Percentiles rank a stretch among this genome's conserved stretches.
phyloP scores from a whole-genome alignment of 306 rosid genomes.

The Canavalia ensiformis region DNA sequence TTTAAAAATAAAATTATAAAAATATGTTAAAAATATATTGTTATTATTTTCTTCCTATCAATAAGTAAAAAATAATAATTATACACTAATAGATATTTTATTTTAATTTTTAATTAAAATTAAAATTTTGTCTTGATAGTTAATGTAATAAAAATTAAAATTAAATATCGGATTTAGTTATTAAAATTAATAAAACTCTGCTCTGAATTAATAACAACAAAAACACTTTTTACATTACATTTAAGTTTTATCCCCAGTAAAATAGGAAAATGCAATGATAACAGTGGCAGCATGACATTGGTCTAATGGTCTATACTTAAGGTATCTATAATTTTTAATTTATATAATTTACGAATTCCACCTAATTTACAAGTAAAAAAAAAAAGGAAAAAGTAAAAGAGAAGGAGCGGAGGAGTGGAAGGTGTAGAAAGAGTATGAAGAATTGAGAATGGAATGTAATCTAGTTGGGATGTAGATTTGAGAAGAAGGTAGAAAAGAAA shows the following conservation, averaged over 20 bases:
- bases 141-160: too few species aligned
- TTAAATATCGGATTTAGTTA: too few species aligned
- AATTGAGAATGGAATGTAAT: slow-evolving; percentile 36
- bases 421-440: not conserved
- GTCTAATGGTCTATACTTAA: not conserved
- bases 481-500: slow-evolving; percentile 31
- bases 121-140: too few species aligned
- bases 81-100: too few species aligned
- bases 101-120: too few species aligned
- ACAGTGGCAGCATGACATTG: not conserved
- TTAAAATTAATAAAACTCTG: too few species aligned
- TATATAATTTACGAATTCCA: not conserved
- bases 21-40: too few species aligned
- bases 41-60: too few species aligned
- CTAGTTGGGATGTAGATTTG: slow-evolving; percentile 3
- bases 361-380: not conserved
- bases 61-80: too few species aligned
- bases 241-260: not conserved
- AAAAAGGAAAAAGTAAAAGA: not conserved
- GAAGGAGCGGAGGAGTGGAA: not conserved
- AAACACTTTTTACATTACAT: too few species aligned
- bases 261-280: not conserved
- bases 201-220: too few species aligned
- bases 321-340: not conserved
- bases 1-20: too few species aligned